Evolutionary conservation across 192 early-diverging fungal species (phyloP).

Genomic region (Piromyces finnis): DNA sequence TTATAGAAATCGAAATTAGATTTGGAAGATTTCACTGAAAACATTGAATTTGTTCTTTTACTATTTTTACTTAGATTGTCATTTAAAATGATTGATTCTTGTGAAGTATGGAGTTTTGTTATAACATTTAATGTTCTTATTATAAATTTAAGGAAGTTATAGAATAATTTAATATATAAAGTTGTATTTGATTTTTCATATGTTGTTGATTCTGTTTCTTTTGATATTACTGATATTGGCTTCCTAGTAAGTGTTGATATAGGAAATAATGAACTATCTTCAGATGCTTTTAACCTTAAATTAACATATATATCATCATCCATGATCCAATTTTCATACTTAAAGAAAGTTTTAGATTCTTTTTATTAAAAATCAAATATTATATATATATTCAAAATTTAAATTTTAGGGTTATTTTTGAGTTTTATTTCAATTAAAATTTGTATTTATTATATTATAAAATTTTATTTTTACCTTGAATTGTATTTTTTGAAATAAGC

Average conservation of each 20-base stretch:
- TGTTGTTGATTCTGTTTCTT: too few species aligned
- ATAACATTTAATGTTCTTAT: neutral
- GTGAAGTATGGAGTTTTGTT: neutral
- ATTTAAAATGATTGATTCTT: neutral
- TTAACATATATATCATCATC: neutral
- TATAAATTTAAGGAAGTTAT: neutral
- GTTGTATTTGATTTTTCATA: neutral
- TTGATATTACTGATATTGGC: too few species aligned
- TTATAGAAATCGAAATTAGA: neutral
- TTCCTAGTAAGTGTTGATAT: neutral
- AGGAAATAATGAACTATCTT: neutral
- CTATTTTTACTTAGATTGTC: neutral
- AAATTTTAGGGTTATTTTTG: too few species aligned
- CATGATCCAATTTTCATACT: neutral
- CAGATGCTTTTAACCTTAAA: neutral
- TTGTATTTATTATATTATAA: too few species aligned
- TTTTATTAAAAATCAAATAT: too few species aligned
- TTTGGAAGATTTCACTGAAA: neutral
- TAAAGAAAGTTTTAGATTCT: neutral
- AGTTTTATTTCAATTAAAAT: too few species aligned
- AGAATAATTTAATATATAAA: neutral
- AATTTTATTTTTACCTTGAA: neutral
- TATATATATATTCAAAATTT: too few species aligned
- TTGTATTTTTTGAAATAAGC: neutral
- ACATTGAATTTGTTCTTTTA: neutral